These are phyloP conservation scores for Tolypocladium inflatum DNA, from an alignment of 2,329 filamentous ascomycete genomes.

Conservation along the genomic window DNA sequence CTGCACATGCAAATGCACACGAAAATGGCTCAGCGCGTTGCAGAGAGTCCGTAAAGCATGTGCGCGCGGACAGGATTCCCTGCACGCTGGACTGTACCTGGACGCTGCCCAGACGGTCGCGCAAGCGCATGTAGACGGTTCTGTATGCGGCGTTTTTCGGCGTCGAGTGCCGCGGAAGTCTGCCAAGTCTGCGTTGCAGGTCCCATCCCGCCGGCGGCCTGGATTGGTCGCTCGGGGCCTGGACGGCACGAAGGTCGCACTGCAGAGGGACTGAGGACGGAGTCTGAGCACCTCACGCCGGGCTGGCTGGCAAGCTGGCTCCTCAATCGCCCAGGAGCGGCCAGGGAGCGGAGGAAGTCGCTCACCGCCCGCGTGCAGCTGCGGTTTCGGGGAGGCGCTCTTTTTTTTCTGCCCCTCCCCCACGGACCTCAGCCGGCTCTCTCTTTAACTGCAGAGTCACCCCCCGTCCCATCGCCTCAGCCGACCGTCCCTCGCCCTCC, in stretches of 20 bases:
- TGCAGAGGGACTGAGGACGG: not conserved
- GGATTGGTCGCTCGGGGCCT: not conserved
- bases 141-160: not conserved
- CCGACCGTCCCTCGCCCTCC: not conserved
- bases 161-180: not conserved
- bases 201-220: not conserved
- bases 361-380: not conserved
- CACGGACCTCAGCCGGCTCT: not conserved
- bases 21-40: not conserved
- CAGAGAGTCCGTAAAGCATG: not conserved
- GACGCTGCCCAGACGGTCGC: not conserved
- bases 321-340: too few species aligned
- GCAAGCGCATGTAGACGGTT: not conserved
- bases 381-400: conserved; percentile 5
- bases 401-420: conserved; percentile 10
- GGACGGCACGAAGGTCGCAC: not conserved
- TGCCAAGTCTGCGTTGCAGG: not conserved
- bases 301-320: too few species aligned
- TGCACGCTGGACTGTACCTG: not conserved
- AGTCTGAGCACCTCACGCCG: too few species aligned
- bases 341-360: not conserved
- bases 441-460: not conserved
- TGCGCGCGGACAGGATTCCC: not conserved
- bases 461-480: not conserved
- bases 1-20: not conserved